Evolutionary conservation across 192 early-diverging fungal species (phyloP).

Genomic region (Coemansia biformis): DNA sequence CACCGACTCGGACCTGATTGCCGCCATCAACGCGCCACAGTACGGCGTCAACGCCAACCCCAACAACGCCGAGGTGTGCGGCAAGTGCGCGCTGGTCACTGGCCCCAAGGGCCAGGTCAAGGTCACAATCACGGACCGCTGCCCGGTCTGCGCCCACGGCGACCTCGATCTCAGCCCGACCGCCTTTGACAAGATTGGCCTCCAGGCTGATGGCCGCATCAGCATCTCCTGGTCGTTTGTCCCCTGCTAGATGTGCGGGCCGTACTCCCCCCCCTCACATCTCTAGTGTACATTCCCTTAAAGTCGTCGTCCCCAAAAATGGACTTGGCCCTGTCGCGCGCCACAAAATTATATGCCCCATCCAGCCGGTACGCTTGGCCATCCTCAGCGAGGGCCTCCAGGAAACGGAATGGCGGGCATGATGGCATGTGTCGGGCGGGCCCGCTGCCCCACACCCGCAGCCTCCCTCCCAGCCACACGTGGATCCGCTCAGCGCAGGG

Average conservation of each 20-base stretch:
- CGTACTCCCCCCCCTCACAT: not conserved
- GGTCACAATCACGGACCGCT: constrained; percentile 53
- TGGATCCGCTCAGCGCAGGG: too few species aligned
- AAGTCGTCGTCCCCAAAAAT: too few species aligned
- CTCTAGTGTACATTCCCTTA: not conserved
- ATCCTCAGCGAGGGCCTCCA: too few species aligned
- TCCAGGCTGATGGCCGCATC: constrained; percentile 45
- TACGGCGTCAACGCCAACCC: constrained; percentile 52
- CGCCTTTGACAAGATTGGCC: constrained; percentile 54
- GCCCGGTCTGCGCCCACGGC: constrained; percentile 50
- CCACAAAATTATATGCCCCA: too few species aligned
- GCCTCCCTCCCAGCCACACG: too few species aligned
- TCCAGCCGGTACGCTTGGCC: too few species aligned
- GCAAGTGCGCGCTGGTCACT: constrained; percentile 48
- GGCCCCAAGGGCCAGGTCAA: constrained; percentile 45
- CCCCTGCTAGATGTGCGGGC: constrained; percentile 36
- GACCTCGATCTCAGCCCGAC: constrained; percentile 53
- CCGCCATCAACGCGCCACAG: constrained; percentile 55
- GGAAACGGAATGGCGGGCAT: too few species aligned
- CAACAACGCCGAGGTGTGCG: constrained; percentile 47
- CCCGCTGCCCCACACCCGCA: too few species aligned
- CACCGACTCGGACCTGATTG: constrained; percentile 49
- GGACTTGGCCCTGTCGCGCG: too few species aligned
- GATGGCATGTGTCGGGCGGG: too few species aligned
- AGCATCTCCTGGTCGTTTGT: constrained; percentile 53